These are phyloP conservation scores for Rhodofomes roseus DNA, from an alignment of 1,284 basidiomycete genomes.

Conservation along the genomic window DNA sequence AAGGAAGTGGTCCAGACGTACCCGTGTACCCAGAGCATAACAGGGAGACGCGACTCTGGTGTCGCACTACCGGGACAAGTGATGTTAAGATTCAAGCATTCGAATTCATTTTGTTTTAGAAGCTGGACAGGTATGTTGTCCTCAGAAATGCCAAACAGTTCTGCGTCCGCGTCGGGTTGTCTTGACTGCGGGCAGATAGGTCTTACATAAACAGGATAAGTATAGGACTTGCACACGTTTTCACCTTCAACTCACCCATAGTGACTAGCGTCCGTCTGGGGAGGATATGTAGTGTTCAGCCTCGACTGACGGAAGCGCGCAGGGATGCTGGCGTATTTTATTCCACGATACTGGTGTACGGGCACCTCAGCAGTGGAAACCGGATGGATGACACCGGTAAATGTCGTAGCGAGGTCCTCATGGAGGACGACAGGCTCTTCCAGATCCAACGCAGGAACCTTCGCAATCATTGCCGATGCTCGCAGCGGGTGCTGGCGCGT, in stretches of 20 bases:
- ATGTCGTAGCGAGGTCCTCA: constrained; percentile 52
- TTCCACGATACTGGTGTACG: constrained; percentile 70
- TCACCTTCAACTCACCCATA: constrained; percentile 47
- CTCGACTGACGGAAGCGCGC: constrained; percentile 70
- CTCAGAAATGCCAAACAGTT: constrained; percentile 55
- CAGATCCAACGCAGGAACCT: constrained; percentile 13
- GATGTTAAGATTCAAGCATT: constrained; percentile 74
- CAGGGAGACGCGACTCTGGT: constrained; percentile 51
- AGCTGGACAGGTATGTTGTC: constrained; percentile 49
- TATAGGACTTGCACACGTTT: constrained; percentile 2
- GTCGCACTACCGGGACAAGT: constrained; percentile 59
- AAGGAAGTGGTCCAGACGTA: constrained; percentile 24
- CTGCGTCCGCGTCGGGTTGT: constrained; percentile 49
- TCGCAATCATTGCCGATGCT: constrained; percentile 23
- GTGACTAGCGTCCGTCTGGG: constrained; percentile 55
- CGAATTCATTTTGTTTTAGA: constrained; percentile 67
- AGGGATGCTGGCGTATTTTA: constrained; percentile 72
- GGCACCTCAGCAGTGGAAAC: constrained; percentile 49
- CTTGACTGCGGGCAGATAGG: constrained; percentile 71
- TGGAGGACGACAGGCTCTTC: constrained; percentile 43
- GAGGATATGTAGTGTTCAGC: constrained; percentile 52
- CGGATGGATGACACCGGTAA: constrained; percentile 58
- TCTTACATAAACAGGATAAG: constrained; percentile 30
- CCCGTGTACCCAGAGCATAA: constrained; percentile 82
- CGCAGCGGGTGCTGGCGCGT: background rate